A percentile compares a stretch with the other conserved stretches of the same genome.
These are phyloP conservation scores for Glonium stellatum DNA, from an alignment of 495 filamentous ascomycete genomes.

Conservation along the genomic window DNA sequence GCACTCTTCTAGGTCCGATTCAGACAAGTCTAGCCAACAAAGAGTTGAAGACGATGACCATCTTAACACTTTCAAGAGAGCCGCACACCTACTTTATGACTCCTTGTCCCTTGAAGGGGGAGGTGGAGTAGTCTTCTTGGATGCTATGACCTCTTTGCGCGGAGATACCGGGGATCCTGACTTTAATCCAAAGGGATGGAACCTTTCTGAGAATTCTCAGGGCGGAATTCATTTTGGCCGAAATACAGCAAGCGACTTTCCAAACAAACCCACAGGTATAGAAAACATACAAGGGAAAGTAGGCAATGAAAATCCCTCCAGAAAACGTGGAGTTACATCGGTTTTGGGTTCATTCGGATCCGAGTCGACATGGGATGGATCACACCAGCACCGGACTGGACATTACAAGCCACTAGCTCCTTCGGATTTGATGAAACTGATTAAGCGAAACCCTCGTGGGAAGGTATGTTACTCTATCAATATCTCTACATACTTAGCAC, in stretches of 20 bases:
- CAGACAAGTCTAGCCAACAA: not conserved
- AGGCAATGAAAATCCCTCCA: not conserved
- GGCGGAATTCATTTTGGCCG: not conserved
- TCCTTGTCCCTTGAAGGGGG: constrained; percentile 46
- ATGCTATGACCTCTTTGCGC: constrained; percentile 6
- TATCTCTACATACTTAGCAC: no score
- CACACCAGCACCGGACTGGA: not conserved
- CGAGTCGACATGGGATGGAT: not conserved
- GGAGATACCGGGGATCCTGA: not conserved
- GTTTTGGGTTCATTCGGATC: not conserved
- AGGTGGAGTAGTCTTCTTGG: constrained; percentile 49
- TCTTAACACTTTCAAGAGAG: constrained; percentile 43
- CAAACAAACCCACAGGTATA: no score
- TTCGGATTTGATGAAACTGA: constrained; percentile 1
- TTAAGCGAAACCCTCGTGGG: not conserved
- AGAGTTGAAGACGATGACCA: not conserved
- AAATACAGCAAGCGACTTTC: not conserved
- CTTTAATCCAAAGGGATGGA: not conserved
- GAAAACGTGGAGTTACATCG: not conserved
- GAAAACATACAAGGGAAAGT: no score
- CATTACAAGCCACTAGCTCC: not conserved
- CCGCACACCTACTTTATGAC: constrained; percentile 52
- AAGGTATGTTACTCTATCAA: no score
- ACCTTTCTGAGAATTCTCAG: not conserved
- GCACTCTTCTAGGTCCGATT: not conserved